Conservation (phyloP, 805 yeast genomes). For the Saturnispora serradocipensis region DNA sequence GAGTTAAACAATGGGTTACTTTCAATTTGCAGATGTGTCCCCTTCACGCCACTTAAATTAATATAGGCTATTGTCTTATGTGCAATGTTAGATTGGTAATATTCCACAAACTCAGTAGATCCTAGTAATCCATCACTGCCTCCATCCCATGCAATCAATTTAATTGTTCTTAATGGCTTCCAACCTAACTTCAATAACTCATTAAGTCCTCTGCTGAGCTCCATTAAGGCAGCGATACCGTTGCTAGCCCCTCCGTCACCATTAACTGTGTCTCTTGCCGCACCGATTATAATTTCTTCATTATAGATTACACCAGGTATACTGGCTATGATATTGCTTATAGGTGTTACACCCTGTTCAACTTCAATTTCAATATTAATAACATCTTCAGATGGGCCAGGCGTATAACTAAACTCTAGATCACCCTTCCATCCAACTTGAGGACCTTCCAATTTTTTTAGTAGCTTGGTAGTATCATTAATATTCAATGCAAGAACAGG, state of each 20-base stretch:
- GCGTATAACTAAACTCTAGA: constrained; percentile 33
- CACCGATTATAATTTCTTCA: constrained; percentile 47
- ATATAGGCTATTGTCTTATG: constrained; percentile 41
- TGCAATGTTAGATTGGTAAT: constrained; percentile 31
- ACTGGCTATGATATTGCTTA: constrained; percentile 41
- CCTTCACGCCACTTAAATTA: constrained; percentile 47
- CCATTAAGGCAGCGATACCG: constrained; percentile 42
- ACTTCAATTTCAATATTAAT: constrained; percentile 36
- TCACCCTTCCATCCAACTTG: constrained; percentile 32
- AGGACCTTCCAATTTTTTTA: constrained; percentile 32
- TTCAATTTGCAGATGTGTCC: constrained; percentile 37
- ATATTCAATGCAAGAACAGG: constrained; percentile 46
- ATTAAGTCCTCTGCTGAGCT: constrained; percentile 43
- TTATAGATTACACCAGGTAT: constrained; percentile 48
- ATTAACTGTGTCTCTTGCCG: constrained; percentile 43
- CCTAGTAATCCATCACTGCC: constrained; percentile 44
- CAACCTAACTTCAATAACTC: constrained; percentile 36
- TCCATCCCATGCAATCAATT: constrained; percentile 35
- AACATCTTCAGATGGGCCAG: constrained; percentile 37
- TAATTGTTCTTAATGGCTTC: constrained; percentile 34
- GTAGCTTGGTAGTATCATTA: constrained; percentile 33
- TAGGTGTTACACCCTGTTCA: constrained; percentile 33
- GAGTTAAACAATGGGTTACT: constrained; percentile 51
- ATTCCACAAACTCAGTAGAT: constrained; percentile 49
- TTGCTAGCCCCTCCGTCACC: constrained; percentile 46